Conservation (phyloP, 768 basidiomycete species). For the Mycena haematopus region DNA sequence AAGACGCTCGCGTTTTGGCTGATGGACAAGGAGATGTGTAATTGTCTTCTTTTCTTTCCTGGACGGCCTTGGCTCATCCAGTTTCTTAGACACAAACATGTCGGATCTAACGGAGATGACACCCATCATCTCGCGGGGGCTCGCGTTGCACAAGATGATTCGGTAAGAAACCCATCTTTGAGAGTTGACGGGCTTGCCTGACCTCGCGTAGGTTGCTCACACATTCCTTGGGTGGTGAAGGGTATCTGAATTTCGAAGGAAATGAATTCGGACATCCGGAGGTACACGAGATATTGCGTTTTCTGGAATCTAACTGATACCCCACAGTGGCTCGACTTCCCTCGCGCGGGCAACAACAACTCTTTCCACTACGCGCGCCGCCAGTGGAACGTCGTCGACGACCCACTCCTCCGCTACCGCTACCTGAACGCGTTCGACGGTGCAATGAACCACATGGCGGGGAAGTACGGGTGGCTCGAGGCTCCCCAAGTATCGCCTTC, state of each 20-base stretch:
- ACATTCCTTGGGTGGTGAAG: conserved; percentile 94
- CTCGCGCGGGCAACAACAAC: conserved; percentile 92
- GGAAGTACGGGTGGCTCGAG: conserved; percentile 83
- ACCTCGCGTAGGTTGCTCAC: conserved; percentile 73
- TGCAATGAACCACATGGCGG: conserved; percentile 89
- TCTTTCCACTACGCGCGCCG: conserved; percentile 97
- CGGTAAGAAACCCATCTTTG: conserved; percentile 55
- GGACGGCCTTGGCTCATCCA: conserved; percentile 1
- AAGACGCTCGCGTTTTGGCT: conserved; percentile 99
- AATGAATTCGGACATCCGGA: conserved; percentile 99
- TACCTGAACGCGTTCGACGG: conserved; percentile 94
- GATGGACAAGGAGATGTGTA: conserved; percentile 99
- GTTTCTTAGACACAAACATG: conserved; percentile 84
- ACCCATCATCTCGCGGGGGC: conserved; percentile 83
- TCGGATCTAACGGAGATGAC: conserved; percentile 86
- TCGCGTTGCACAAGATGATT: conserved; percentile 98
- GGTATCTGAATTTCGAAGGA: conserved; percentile 96
- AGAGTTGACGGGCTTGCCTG: not conserved
- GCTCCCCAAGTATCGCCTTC: conserved; percentile 70
- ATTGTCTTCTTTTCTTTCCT: conserved; percentile 35
- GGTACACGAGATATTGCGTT: conserved; percentile 47
- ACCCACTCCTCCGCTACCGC: conserved; percentile 84
- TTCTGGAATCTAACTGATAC: conserved; percentile 8
- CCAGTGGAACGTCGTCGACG: conserved; percentile 96
- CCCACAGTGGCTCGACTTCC: conserved; percentile 95